phyloP scores from a whole-genome alignment of 2,329 filamentous ascomycete genomes.

The Aspergillus niger region DNA sequence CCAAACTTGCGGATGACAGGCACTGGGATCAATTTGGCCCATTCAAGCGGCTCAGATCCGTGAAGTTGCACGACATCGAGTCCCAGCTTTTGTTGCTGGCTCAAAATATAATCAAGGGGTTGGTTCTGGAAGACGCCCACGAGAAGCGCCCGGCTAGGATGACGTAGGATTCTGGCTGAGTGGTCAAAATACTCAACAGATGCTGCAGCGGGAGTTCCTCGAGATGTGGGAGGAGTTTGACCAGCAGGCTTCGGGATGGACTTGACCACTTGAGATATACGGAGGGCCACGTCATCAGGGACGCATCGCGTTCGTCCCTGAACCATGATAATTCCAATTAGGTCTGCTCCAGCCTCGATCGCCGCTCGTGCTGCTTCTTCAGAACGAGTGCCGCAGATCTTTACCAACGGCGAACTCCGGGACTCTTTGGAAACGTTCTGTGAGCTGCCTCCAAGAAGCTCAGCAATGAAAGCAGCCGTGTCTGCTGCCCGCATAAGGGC shows the following conservation, averaged over 20 bases:
- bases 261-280: conserved; percentile 79
- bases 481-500: conserved; percentile 91
- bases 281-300: conserved; percentile 71
- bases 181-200: conserved; percentile 70
- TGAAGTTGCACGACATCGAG: conserved; percentile 93
- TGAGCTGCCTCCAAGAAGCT: conserved; percentile 68
- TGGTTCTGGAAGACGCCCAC: conserved; percentile 96
- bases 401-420: conserved; percentile 65
- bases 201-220: conserved; percentile 26
- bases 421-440: conserved; percentile 24
- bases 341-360: conserved; percentile 82
- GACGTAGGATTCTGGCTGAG: conserved; percentile 49
- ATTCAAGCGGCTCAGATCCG: conserved; percentile 88
- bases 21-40: conserved; percentile 84
- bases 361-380: conserved; percentile 78
- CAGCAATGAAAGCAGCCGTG: conserved; percentile 77
- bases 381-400: conserved; percentile 91
- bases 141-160: conserved; percentile 68
- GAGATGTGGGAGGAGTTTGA: conserved; percentile 10
- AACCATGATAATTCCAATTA: conserved; percentile 91
- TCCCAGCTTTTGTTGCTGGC: conserved; percentile 71
- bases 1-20: conserved; percentile 87
- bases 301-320: conserved; percentile 79
- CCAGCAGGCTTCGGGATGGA: conserved; percentile 36
- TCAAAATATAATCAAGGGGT: conserved; percentile 76